Evolutionary conservation across 2,329 filamentous ascomycete species (phyloP).

Genomic region (Macroventuria anomochaeta): DNA sequence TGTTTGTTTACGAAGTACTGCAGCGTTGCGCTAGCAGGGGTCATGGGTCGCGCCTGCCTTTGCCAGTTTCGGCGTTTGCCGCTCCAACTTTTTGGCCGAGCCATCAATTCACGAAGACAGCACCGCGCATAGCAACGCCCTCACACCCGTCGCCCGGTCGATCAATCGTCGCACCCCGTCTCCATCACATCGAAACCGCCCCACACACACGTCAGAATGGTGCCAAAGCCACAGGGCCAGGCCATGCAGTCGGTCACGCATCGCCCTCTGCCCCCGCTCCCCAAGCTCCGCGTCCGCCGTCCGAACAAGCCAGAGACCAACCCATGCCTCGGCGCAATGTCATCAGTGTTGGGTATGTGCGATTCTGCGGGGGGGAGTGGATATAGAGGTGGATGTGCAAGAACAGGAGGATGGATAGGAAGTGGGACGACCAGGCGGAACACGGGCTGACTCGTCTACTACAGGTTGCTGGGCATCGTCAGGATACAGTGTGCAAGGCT

Average conservation of each 20-base stretch:
- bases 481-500: slow-evolving; percentile 70
- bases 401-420: neutral
- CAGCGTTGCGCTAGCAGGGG: slow-evolving; percentile 9
- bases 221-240: slow-evolving; percentile 45
- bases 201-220: slow-evolving; percentile 34
- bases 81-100: slow-evolving; percentile 19
- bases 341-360: slow-evolving; percentile 66
- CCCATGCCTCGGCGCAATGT: slow-evolving; percentile 71
- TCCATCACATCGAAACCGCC: slow-evolving; percentile 4
- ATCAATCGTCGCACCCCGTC: slow-evolving; percentile 3
- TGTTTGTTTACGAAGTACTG: slow-evolving; percentile 14
- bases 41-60: slow-evolving; percentile 4
- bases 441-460: slow-evolving; percentile 24
- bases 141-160: neutral
- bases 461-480: slow-evolving; percentile 84
- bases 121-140: neutral
- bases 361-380: neutral
- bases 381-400: neutral
- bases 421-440: neutral
- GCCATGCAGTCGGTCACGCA: slow-evolving; percentile 48
- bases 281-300: slow-evolving; percentile 68
- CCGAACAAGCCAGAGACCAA: slow-evolving; percentile 68
- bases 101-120: slow-evolving; percentile 2
- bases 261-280: slow-evolving; percentile 64
- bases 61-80: slow-evolving; percentile 17